Percentiles rank a stretch among this genome's conserved stretches.
Evolutionary conservation across 345 rosid species (phyloP).

Genomic region (Eutrema heterophyllum): DNA sequence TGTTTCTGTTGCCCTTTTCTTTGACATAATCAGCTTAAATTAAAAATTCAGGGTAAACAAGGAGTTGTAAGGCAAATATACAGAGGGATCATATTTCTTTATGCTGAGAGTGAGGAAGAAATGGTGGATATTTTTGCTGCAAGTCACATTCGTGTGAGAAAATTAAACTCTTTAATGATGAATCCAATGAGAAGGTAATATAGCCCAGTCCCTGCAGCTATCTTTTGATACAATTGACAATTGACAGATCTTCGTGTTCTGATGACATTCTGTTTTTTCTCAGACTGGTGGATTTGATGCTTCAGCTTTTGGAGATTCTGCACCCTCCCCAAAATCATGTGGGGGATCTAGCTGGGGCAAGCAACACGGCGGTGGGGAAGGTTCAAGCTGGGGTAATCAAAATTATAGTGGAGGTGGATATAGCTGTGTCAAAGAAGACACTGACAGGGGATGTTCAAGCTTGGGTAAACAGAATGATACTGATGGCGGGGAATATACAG

Average conservation of each 20-base stretch:
- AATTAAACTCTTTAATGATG: conserved; percentile 45
- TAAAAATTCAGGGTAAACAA: conserved; percentile 66
- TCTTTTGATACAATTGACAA: background rate
- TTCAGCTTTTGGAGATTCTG: conserved; percentile 56
- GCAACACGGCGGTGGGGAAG: no score
- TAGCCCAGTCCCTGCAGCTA: background rate
- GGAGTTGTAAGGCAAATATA: conserved; percentile 84
- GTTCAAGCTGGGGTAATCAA: no score
- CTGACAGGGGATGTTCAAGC: no score
- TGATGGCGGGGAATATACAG: no score
- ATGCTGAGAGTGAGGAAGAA: conserved; percentile 65
- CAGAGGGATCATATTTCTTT: conserved; percentile 66
- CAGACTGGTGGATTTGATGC: no score
- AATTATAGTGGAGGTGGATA: no score
- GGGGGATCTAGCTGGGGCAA: no score
- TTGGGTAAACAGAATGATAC: no score
- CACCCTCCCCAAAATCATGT: conserved; percentile 78
- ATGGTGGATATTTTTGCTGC: conserved; percentile 82
- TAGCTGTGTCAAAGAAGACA: no score
- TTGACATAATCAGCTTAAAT: background rate
- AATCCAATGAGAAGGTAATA: conserved; percentile 53
- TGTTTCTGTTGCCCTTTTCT: background rate
- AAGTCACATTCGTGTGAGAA: conserved; percentile 76
- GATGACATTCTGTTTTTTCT: conserved; percentile 17
- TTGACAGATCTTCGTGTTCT: background rate